phyloP scores from a whole-genome alignment of 495 filamentous ascomycete genomes.

The Neurospora intermedia region DNA sequence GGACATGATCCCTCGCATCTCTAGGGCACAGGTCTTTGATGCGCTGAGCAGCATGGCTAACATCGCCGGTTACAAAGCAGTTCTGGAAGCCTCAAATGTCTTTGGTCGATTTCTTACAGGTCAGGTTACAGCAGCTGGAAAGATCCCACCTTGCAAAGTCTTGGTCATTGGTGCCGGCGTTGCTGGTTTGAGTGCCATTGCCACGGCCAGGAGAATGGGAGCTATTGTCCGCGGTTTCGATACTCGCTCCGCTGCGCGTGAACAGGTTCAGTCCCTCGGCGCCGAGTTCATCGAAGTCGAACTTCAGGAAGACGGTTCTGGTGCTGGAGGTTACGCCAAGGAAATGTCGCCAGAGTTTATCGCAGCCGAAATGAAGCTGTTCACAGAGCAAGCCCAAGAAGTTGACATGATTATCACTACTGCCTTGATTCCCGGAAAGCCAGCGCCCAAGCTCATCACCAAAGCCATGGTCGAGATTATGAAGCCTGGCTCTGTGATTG shows the following conservation, averaged over 20 bases:
- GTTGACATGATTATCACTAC: conserved; percentile 86
- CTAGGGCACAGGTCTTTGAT: conserved; percentile 71
- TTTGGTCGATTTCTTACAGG: conserved; percentile 76
- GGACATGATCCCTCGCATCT: conserved; percentile 77
- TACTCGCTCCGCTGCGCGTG: conserved; percentile 63
- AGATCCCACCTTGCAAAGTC: conserved; percentile 75
- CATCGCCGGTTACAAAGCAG: conserved; percentile 78
- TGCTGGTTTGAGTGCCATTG: conserved; percentile 72
- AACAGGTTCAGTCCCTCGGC: conserved; percentile 75
- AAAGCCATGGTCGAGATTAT: conserved; percentile 66
- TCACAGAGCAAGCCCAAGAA: conserved; percentile 67
- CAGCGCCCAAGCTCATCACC: conserved; percentile 67
- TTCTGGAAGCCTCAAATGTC: conserved; percentile 70
- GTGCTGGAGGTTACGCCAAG: conserved; percentile 72
- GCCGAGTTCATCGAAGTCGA: conserved; percentile 80
- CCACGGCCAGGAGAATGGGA: conserved; percentile 66
- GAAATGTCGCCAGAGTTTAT: conserved; percentile 86
- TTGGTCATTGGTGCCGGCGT: conserved; percentile 77
- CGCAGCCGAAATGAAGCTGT: conserved; percentile 78
- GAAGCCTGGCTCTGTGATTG: conserved; percentile 73
- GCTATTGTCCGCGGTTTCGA: conserved; percentile 79
- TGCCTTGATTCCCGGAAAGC: conserved; percentile 66
- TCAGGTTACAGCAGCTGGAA: conserved; percentile 71
- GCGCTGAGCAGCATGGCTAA: conserved; percentile 79
- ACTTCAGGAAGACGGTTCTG: conserved; percentile 72